Conservation (phyloP, 176 grass and related monocot species). For the Guadua angustifolia region DNA sequence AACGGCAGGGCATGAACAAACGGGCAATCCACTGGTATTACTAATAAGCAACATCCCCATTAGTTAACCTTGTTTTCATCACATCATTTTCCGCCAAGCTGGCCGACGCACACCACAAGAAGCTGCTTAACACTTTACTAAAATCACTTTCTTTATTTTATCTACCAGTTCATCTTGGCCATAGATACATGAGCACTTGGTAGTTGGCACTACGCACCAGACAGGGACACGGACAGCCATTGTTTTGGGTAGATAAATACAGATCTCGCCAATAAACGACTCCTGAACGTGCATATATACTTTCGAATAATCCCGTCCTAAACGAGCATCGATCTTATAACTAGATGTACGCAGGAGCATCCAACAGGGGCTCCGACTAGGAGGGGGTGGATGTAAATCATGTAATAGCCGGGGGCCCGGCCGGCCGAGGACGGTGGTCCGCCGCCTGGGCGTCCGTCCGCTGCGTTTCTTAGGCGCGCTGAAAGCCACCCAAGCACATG, state of each 20-base stretch:
- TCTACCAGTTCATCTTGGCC: not conserved
- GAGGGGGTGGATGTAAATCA: no score
- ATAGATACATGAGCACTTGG: not conserved
- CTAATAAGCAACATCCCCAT: not conserved
- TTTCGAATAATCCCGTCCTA: not conserved
- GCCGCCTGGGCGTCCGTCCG: not conserved
- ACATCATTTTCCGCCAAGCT: constrained; percentile 28
- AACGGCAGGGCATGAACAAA: not conserved
- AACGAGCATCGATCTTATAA: constrained; percentile 1
- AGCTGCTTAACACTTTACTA: not conserved
- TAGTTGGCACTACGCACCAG: not conserved
- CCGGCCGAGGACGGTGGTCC: constrained; percentile 31
- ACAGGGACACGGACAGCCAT: not conserved
- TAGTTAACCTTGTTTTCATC: not conserved
- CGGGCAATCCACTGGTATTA: no score
- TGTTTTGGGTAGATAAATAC: not conserved
- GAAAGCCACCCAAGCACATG: not conserved
- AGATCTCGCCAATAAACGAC: not conserved
- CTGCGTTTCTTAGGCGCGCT: not conserved
- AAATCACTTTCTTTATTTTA: not conserved
- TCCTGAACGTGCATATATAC: not conserved
- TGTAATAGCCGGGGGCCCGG: constrained; percentile 21
- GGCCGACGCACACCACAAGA: not conserved
- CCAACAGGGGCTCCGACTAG: constrained; percentile 13
- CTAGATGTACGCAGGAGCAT: not conserved